These are phyloP conservation scores for Populus hybrid DNA, from an alignment of 441 rosid species.

Conservation along the genomic window DNA sequence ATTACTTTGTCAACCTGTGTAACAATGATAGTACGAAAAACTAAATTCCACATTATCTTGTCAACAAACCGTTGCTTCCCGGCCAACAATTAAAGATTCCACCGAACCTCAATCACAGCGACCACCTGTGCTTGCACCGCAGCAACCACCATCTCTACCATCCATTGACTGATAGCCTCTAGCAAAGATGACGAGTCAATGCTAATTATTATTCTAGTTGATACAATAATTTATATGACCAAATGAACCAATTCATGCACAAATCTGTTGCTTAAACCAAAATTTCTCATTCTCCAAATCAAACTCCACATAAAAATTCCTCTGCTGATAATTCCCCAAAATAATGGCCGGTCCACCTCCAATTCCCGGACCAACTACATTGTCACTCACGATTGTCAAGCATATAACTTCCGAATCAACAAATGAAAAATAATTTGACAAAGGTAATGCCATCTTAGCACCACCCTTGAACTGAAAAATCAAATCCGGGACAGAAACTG, in stretches of 20 bases:
- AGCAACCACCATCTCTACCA: not conserved
- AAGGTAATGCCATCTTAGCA: constrained; percentile 60
- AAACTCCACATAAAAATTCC: constrained; percentile 65
- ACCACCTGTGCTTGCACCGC: not conserved
- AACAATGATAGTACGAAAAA: not conserved
- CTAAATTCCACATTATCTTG: not conserved
- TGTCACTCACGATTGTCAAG: constrained; percentile 43
- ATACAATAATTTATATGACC: not conserved
- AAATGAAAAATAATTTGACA: constrained; percentile 50
- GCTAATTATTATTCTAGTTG: not conserved
- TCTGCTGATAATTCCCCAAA: constrained; percentile 77
- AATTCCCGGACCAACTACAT: constrained; percentile 6
- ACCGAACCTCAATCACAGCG: not conserved
- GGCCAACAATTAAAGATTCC: not conserved
- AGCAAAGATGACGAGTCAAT: not conserved
- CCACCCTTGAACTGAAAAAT: constrained; percentile 76
- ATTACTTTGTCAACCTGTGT: not conserved
- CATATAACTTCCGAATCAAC: constrained; percentile 36
- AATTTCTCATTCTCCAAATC: constrained; percentile 62
- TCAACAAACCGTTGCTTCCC: not conserved
- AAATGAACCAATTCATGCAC: constrained; percentile 20
- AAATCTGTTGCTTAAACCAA: constrained; percentile 57
- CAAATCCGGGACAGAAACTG: constrained; percentile 42
- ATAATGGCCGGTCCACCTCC: constrained; percentile 68
- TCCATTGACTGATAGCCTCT: not conserved